phyloP scores from a whole-genome alignment of 208 protist genomes.

The Angomonas deanei region DNA sequence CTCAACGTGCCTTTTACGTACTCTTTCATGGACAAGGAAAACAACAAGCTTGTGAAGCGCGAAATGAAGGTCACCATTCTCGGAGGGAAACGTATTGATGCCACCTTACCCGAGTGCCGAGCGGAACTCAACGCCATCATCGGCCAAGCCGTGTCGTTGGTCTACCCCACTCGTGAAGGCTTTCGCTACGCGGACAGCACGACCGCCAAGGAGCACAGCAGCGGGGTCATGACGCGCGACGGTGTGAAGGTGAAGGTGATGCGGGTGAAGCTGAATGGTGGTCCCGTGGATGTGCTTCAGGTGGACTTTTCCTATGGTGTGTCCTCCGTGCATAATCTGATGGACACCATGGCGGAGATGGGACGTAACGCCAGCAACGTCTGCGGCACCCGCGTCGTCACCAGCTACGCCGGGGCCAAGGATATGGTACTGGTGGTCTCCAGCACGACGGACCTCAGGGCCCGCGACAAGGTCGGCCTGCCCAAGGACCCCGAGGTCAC shows the following conservation, averaged over 20 bases:
- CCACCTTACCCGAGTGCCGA: constrained; percentile 14
- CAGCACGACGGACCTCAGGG: constrained; percentile 8
- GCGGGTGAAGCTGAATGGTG: background rate
- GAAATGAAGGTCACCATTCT: constrained; percentile 9
- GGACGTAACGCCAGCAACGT: background rate
- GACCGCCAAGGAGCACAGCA: constrained; percentile 1
- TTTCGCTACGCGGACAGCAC: constrained; percentile 19
- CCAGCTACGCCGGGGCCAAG: constrained; percentile 9
- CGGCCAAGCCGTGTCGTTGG: constrained; percentile 8
- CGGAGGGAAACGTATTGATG: constrained; percentile 13
- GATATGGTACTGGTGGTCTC: constrained; percentile 32
- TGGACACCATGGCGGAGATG: constrained; percentile 7
- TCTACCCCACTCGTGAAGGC: constrained; percentile 17
- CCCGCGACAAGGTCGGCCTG: constrained; percentile 13
- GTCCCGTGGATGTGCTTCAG: constrained; percentile 24
- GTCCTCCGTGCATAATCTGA: constrained; percentile 10
- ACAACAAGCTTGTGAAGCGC: background rate
- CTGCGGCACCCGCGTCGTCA: constrained; percentile 2
- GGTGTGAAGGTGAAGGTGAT: constrained; percentile 21
- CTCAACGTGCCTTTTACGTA: background rate
- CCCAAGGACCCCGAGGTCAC: constrained; percentile 15
- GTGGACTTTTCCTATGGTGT: constrained; percentile 22
- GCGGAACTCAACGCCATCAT: constrained; percentile 25
- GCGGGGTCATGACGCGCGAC: constrained; percentile 23
- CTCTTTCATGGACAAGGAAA: background rate